phyloP scores from a whole-genome alignment of 345 rosid genomes.

The Citrus sinensis region DVS_A1.0 CM039162.1:30323001-30323500 shows the following conservation, averaged over 20 bases:
- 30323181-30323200: background rate
- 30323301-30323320: no score
- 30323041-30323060: background rate
- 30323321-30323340: no score
- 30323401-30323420: background rate
- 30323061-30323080: background rate
- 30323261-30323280: no score
- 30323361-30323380: no score
- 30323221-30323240: background rate
- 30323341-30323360: no score
- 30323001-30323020: background rate
- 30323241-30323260: no score
- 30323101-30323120: no score
- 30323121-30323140: no score
- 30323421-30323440: background rate
- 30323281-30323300: background rate
- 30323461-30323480: constrained; percentile 8
- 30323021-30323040: background rate
- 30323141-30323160: no score
- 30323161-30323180: background rate
- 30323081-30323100: background rate
- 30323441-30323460: background rate
- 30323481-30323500: constrained; percentile 3
- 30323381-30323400: background rate
- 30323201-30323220: no score